Percentiles rank a stretch among this genome's conserved stretches.
Conservation (phyloP, 148 eudicot species). For the Beta vulgaris region DNA sequence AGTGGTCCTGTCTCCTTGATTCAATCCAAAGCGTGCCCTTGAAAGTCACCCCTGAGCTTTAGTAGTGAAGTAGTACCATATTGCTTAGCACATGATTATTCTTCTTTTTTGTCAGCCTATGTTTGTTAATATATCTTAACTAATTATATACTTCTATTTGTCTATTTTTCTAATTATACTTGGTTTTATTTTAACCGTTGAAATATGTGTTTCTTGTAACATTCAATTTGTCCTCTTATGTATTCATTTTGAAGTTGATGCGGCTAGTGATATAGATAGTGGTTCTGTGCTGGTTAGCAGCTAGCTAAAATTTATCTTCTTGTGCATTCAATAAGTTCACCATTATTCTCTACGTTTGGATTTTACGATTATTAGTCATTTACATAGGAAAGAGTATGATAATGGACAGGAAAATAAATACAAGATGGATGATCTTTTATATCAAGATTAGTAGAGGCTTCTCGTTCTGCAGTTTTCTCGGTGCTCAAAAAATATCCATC, state of each 20-base stretch:
- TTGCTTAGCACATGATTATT: constrained; percentile 78
- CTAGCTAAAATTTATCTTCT: neutral
- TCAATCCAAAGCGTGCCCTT: constrained; percentile 95
- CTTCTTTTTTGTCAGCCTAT: constrained; percentile 54
- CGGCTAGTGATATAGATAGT: neutral
- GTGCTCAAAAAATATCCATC: no score
- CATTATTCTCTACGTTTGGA: constrained; percentile 25
- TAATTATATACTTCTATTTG: constrained; percentile 13
- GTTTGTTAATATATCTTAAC: constrained; percentile 18
- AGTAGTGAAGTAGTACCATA: constrained; percentile 1
- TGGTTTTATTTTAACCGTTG: constrained; percentile 9
- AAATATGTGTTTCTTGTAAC: constrained; percentile 26
- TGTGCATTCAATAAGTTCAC: neutral
- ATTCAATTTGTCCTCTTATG: constrained; percentile 29
- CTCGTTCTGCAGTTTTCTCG: no score
- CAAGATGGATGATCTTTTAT: neutral
- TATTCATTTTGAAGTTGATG: constrained; percentile 13
- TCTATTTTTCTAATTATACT: neutral
- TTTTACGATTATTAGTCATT: neutral
- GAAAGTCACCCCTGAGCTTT: constrained; percentile 41
- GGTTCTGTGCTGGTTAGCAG: neutral
- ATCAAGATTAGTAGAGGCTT: no score
- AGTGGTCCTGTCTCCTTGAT: constrained; percentile 80
- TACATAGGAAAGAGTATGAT: neutral
- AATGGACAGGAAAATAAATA: neutral